Percentiles rank a stretch among this genome's conserved stretches.
Evolutionary conservation across 352 stramenopile species (phyloP).

Genomic region (Phytophthora palmivora): DNA sequence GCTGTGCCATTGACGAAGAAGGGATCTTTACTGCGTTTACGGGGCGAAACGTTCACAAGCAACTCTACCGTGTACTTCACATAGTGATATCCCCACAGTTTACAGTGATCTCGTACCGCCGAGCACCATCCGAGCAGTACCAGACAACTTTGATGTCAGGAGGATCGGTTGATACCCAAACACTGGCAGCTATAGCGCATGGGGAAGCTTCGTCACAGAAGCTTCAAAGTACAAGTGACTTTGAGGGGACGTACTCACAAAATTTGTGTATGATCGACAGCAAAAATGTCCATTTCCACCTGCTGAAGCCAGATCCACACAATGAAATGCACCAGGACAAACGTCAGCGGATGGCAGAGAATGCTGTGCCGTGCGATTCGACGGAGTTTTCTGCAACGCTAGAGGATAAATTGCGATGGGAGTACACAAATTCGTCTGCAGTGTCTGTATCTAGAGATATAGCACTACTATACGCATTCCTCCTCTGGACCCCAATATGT

Average conservation of each 20-base stretch:
- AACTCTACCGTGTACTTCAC: conserved; percentile 57
- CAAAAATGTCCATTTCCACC: too few relatives aligned
- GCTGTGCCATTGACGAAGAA: conserved; percentile 42
- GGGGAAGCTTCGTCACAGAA: too few relatives aligned
- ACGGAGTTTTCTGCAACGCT: conserved; percentile 12
- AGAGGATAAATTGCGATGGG: conserved; percentile 64
- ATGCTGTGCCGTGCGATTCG: too few relatives aligned
- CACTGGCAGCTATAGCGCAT: too few relatives aligned
- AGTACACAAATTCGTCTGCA: conserved; percentile 43
- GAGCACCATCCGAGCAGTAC: conserved; percentile 43
- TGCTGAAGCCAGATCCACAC: too few relatives aligned
- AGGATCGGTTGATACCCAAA: too few relatives aligned
- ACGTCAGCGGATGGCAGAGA: too few relatives aligned
- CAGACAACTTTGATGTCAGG: conserved; percentile 18
- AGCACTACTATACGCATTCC: conserved; percentile 56
- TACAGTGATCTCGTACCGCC: conserved; percentile 77
- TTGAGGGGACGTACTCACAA: background rate
- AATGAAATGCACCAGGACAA: too few relatives aligned
- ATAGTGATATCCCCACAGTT: conserved; percentile 67
- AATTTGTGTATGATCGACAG: background rate
- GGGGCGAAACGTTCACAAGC: conserved; percentile 20
- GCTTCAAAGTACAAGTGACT: background rate
- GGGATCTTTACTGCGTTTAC: conserved; percentile 38
- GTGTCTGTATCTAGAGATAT: conserved; percentile 71
- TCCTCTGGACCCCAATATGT: conserved; percentile 55